These are phyloP conservation scores for Aureobasidium sp. DNA, from an alignment of 2,329 filamentous ascomycete genomes.

Conservation along the genomic window DNA sequence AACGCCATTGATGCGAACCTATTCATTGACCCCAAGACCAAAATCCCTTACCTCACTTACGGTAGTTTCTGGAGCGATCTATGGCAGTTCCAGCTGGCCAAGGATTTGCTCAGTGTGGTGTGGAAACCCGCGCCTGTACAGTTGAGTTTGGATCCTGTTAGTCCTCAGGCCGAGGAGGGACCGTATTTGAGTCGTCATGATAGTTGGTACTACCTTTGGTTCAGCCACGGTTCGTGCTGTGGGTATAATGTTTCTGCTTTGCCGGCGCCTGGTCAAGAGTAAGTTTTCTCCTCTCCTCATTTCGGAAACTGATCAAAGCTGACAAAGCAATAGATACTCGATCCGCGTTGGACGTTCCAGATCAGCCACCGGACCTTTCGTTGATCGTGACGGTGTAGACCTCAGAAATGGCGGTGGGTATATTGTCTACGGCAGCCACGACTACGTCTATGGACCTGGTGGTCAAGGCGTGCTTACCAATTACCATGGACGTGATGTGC, in stretches of 20 bases:
- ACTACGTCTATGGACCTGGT: conserved; percentile 57
- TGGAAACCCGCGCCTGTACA: conserved; percentile 43
- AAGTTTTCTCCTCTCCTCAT: conserved; percentile 26
- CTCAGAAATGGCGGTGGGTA: conserved; percentile 55
- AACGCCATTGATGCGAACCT: conserved; percentile 48
- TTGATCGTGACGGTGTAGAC: conserved; percentile 47
- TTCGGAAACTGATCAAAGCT: not conserved
- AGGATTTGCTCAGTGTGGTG: conserved; percentile 41
- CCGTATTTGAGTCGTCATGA: conserved; percentile 49
- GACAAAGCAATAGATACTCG: conserved; percentile 42
- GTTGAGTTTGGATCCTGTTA: conserved; percentile 47
- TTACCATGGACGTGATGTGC: conserved; percentile 42
- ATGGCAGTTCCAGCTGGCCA: conserved; percentile 50
- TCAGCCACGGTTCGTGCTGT: conserved; percentile 55
- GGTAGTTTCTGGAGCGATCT: conserved; percentile 64
- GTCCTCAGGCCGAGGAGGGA: conserved; percentile 50
- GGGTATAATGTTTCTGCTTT: conserved; percentile 42
- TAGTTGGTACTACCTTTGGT: conserved; percentile 59
- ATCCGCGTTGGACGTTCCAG: conserved; percentile 56
- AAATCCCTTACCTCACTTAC: conserved; percentile 49
- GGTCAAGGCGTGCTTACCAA: conserved; percentile 56
- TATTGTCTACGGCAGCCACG: conserved; percentile 54
- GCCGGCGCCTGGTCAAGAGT: conserved; percentile 53
- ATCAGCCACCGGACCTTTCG: conserved; percentile 48
- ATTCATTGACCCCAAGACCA: conserved; percentile 33